phyloP scores from a whole-genome alignment of 2,329 filamentous ascomycete species.

The Ascochyta clinopodiicola region DNA sequence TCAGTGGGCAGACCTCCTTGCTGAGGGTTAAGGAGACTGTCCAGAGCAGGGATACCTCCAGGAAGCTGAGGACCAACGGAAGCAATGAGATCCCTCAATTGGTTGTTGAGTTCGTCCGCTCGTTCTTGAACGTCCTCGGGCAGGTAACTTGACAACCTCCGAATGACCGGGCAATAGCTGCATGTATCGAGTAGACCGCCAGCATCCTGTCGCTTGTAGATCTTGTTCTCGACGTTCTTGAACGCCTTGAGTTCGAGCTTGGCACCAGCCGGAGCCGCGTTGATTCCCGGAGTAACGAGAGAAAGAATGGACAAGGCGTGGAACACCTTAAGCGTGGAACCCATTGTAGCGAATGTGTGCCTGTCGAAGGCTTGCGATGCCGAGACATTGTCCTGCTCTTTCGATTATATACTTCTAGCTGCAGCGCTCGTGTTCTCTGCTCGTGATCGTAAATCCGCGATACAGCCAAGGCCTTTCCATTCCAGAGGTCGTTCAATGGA shows the following conservation, averaged over 20 bases:
- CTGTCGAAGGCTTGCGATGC: constrained; percentile 16
- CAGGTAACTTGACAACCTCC: constrained; percentile 10
- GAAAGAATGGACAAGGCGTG: constrained; percentile 19
- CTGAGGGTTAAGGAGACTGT: constrained; percentile 5
- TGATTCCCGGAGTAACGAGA: constrained; percentile 8
- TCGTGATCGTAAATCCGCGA: constrained; percentile 3
- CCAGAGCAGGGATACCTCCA: constrained; percentile 16
- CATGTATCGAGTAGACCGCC: constrained; percentile 16
- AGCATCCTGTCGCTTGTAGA: constrained; percentile 17
- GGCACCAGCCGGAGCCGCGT: constrained; percentile 10
- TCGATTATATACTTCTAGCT: constrained; percentile 10
- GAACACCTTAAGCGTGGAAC: constrained; percentile 17
- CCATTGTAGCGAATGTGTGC: constrained; percentile 16
- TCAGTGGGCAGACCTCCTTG: neutral
- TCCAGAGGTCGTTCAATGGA: constrained; percentile 5
- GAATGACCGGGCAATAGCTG: constrained; percentile 20
- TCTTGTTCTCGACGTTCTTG: constrained; percentile 10
- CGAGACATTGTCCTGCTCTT: constrained; percentile 14
- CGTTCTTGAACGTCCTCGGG: constrained; percentile 16
- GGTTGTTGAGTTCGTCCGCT: constrained; percentile 19
- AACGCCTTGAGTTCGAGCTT: constrained; percentile 13
- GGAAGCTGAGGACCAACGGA: constrained; percentile 14
- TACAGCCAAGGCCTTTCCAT: constrained; percentile 2
- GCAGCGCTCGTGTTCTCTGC: neutral
- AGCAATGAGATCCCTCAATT: constrained; percentile 14